phyloP scores from a whole-genome alignment of 768 basidiomycete genomes.

The Boletellus sp. region DNA sequence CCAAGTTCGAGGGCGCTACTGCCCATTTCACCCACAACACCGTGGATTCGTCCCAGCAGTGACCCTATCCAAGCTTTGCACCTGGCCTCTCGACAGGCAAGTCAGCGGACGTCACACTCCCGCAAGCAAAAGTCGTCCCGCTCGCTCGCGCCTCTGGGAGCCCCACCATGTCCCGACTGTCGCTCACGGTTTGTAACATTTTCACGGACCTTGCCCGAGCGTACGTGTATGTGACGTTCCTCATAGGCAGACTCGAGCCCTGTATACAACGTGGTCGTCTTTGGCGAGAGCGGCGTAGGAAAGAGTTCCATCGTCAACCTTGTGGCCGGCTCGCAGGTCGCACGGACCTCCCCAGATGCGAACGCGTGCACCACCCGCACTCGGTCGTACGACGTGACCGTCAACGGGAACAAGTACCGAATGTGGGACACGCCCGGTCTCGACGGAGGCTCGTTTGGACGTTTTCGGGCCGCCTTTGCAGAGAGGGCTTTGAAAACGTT shows the following conservation, averaged over 20 bases:
- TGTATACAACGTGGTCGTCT: constrained; percentile 37
- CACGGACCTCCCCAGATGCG: constrained; percentile 31
- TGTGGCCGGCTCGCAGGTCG: constrained; percentile 27
- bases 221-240: constrained; percentile 1
- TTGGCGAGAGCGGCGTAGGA: constrained; percentile 41
- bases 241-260: constrained; percentile 5
- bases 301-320: constrained; percentile 47
- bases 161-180: background rate
- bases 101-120: background rate
- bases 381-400: constrained; percentile 21
- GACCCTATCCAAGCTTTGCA: background rate
- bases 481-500: constrained; percentile 30
- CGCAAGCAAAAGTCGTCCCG: background rate
- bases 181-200: constrained; percentile 14
- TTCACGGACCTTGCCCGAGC: background rate
- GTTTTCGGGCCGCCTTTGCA: constrained; percentile 19
- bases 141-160: no score
- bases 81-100: background rate
- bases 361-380: constrained; percentile 35
- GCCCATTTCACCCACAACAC: background rate
- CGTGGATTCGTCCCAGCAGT: background rate
- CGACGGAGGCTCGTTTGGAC: constrained; percentile 29
- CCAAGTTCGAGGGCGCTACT: background rate
- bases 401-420: constrained; percentile 18
- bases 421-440: constrained; percentile 37